Base-by-base conservation (phyloP, 2,329 filamentous ascomycete species). In the Arachnomyces sp. region DNA sequence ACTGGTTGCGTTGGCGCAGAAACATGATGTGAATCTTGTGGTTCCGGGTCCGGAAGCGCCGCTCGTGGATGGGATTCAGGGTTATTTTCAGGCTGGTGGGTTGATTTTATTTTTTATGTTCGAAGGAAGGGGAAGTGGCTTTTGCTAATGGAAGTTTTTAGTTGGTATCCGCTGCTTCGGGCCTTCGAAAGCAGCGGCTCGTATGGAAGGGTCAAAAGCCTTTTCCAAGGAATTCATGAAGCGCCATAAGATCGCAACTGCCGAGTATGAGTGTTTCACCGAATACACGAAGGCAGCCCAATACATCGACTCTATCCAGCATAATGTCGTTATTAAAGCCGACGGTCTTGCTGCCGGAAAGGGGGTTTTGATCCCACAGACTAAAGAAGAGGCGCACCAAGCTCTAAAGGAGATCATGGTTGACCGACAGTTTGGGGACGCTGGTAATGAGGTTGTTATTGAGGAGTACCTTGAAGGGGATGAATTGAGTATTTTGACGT, bases 141-240 rank as follows among this genome's bases (percentile, higher is more conserved):
- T 25, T 34, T 7, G 11, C 14, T 29, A 18, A 39, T 40, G 32
- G 36, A 12, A 7, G 25, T 39, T 6, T 39, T 35, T 44, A 71
- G 81, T 76, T 36, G 81, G 82, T 35, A 87, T 94, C 58, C 75
- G 77, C 52, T 82, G 79, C 63, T 96, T 95, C 57, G 92, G 90
- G 2, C 92, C 92, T 4, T 84, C 81, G 42, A 80, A 84, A 65
- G 78, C 79, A 36, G 90, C 92, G 15, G 89, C 92, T 13, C 76
- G 77, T 33, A 86, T 98, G 76, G 92, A 98, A 66, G 92, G 92
- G 44, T 93, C 85, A 68, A 98, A 98, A 72, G 85, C 90, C 8
- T 96, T 93, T 63, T 88, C 85, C 46, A 98, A 98, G 62, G 89
- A 96, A 63, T 96, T 96, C 59, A 98, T 96, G 92, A 82, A 84